Evolutionary conservation across 164 flowering plant species (phyloP).

Genomic region (Tetracentron sinense): DNA sequence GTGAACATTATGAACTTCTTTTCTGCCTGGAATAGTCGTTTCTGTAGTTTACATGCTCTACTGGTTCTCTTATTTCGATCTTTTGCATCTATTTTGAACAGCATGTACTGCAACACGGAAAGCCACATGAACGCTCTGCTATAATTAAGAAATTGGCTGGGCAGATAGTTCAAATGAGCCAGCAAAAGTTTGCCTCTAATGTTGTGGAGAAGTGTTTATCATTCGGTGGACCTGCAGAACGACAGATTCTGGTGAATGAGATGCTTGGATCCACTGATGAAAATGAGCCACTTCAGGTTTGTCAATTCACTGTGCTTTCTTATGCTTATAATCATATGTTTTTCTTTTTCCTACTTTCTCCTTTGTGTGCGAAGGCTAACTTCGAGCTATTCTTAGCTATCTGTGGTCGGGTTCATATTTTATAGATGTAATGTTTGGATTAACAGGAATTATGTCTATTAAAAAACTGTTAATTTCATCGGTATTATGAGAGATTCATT

Average conservation of each 20-base stretch:
- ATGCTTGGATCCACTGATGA: constrained; percentile 88
- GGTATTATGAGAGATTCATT: no score
- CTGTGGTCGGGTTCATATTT: no score
- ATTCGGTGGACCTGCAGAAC: constrained; percentile 65
- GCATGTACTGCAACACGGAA: constrained; percentile 96
- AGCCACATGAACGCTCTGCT: constrained; percentile 72
- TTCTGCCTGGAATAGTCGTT: no score
- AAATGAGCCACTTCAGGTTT: constrained; percentile 93
- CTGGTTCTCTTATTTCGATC: not conserved
- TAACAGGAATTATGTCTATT: no score
- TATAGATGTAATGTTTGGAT: no score
- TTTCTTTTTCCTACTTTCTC: no score
- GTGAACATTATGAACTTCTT: no score
- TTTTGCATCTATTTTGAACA: constrained; percentile 25
- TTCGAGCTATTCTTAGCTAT: no score
- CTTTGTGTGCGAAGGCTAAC: no score
- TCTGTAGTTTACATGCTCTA: not conserved
- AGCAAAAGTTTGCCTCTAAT: constrained; percentile 90
- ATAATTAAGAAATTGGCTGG: constrained; percentile 66
- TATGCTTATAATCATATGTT: no score
- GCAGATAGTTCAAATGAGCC: constrained; percentile 89
- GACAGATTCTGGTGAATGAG: constrained; percentile 70
- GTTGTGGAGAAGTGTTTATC: constrained; percentile 83
- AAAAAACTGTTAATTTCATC: no score
- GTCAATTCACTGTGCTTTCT: not conserved